Conservation (phyloP, 2,329 filamentous ascomycete genomes). For the Trichoderma brevicompactum region DNA sequence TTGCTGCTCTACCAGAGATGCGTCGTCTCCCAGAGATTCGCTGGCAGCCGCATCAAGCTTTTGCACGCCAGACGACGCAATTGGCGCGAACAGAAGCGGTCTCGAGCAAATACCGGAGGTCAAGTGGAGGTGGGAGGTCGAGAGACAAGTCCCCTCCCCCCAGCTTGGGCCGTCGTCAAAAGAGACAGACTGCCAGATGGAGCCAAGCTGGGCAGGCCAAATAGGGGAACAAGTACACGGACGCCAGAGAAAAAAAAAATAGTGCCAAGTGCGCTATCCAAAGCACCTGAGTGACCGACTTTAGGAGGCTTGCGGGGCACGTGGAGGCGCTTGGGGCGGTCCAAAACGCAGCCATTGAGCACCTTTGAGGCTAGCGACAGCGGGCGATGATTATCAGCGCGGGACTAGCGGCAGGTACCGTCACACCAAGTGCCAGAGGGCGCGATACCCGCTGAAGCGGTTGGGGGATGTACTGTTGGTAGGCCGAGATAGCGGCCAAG, state of each 20-base stretch:
- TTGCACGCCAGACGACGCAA: slow-evolving; percentile 9
- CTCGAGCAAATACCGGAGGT: background rate
- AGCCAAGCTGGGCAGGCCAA: slow-evolving; percentile 14
- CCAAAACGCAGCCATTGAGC: slow-evolving; percentile 5
- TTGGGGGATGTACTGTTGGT: background rate
- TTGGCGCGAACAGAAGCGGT: slow-evolving; percentile 3
- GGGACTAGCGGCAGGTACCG: slow-evolving; percentile 26
- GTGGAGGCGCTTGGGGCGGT: slow-evolving; percentile 22
- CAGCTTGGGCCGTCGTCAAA: slow-evolving; percentile 12
- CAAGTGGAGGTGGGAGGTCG: slow-evolving; percentile 11
- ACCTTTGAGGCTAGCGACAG: slow-evolving; percentile 4
- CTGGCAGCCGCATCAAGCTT: slow-evolving; percentile 17
- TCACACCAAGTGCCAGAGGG: background rate
- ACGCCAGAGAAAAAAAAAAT: background rate
- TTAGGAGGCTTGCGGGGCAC: slow-evolving; percentile 25
- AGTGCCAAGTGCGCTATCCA: slow-evolving; percentile 7
- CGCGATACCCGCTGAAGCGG: slow-evolving; percentile 9
- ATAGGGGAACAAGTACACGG: slow-evolving; percentile 12
- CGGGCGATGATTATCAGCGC: slow-evolving; percentile 10
- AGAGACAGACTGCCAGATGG: background rate
- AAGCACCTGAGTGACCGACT: slow-evolving; percentile 19
- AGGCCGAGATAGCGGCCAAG: background rate
- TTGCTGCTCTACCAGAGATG: slow-evolving; percentile 25
- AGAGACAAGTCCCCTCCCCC: slow-evolving; percentile 8
- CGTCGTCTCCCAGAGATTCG: slow-evolving; percentile 12